Percentiles rank a stretch among this genome's conserved stretches.
Evolutionary conservation across 352 stramenopile genomes (phyloP).

Genomic region (Phytophthora gonapodyides): DNA sequence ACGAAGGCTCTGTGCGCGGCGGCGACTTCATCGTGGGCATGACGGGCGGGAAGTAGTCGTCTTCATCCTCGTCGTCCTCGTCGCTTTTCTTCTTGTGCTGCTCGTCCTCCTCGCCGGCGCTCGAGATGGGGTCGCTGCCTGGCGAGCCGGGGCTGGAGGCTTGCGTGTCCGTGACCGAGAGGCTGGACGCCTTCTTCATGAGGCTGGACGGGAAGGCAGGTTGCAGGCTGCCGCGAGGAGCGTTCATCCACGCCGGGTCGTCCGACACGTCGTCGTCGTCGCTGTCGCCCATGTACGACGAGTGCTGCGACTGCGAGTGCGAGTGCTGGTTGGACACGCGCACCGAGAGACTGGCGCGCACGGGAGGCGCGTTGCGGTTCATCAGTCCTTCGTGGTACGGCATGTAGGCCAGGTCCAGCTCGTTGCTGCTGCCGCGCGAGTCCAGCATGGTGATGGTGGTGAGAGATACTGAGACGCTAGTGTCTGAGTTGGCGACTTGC

Average conservation of each 20-base stretch:
- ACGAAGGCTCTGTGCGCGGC: slow-evolving; percentile 2
- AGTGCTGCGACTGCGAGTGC: slow-evolving; percentile 24
- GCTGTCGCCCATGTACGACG: slow-evolving; percentile 34
- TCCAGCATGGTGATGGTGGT: slow-evolving; percentile 25
- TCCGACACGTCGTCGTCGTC: slow-evolving; percentile 72
- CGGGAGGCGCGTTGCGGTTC: slow-evolving; percentile 41
- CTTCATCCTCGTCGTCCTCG: slow-evolving; percentile 38
- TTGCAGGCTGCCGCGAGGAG: slow-evolving; percentile 62
- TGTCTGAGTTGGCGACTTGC: slow-evolving; percentile 4
- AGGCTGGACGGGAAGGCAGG: slow-evolving; percentile 53
- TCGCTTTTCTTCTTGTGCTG: slow-evolving; percentile 27
- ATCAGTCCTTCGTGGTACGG: slow-evolving; percentile 55
- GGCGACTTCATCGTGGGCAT: slow-evolving; percentile 23
- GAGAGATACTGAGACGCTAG: background rate
- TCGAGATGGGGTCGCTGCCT: slow-evolving; percentile 25
- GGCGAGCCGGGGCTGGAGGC: slow-evolving; percentile 34
- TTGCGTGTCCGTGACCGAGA: slow-evolving; percentile 39
- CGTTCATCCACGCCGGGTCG: slow-evolving; percentile 73
- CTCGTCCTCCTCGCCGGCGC: slow-evolving; percentile 40
- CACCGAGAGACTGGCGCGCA: slow-evolving; percentile 45
- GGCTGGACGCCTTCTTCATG: slow-evolving; percentile 63
- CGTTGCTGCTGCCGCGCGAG: slow-evolving; percentile 27
- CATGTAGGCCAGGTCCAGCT: slow-evolving; percentile 50
- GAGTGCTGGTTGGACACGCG: slow-evolving; percentile 27
- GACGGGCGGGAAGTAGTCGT: slow-evolving; percentile 35